A percentile compares a stretch with the other conserved stretches of the same genome.
Evolutionary conservation across 2,329 filamentous ascomycete species (phyloP).

Genomic region (Epichloe sp.): DNA sequence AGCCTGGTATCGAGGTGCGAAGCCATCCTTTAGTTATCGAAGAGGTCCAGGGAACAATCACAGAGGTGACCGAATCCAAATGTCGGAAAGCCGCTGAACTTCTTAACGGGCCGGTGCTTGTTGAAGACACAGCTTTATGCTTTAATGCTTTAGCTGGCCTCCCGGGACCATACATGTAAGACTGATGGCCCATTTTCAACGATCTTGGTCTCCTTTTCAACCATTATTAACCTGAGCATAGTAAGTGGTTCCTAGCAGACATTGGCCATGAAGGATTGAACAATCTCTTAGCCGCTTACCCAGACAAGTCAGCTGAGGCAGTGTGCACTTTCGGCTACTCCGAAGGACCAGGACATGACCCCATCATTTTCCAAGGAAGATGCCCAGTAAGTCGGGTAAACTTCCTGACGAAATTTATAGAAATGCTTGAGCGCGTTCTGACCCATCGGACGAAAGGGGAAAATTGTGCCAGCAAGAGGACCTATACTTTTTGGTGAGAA

Average conservation of each 20-base stretch:
- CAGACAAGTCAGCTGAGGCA: constrained; percentile 83
- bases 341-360: constrained; percentile 69
- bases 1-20: constrained; percentile 56
- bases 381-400: constrained; percentile 49
- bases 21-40: constrained; percentile 67
- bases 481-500: constrained; percentile 66
- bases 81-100: constrained; percentile 66
- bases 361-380: constrained; percentile 81
- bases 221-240: constrained; percentile 21
- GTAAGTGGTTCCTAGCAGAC: constrained; percentile 85
- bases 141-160: constrained; percentile 85
- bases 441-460: constrained; percentile 33
- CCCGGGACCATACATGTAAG: constrained; percentile 90
- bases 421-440: not conserved
- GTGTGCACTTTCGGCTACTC: constrained; percentile 95
- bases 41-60: constrained; percentile 84
- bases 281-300: constrained; percentile 76
- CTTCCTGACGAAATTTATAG: not conserved
- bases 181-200: not conserved
- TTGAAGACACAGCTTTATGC: constrained; percentile 91
- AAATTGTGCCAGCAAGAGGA: constrained; percentile 74
- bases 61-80: constrained; percentile 85
- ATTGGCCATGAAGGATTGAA: constrained; percentile 79
- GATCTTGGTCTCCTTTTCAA: constrained; percentile 9
- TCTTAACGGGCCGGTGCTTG: constrained; percentile 76